Evolutionary conservation across 371 early-diverging fungal genomes (phyloP).

Genomic region (Mortierella sp.): DNA sequence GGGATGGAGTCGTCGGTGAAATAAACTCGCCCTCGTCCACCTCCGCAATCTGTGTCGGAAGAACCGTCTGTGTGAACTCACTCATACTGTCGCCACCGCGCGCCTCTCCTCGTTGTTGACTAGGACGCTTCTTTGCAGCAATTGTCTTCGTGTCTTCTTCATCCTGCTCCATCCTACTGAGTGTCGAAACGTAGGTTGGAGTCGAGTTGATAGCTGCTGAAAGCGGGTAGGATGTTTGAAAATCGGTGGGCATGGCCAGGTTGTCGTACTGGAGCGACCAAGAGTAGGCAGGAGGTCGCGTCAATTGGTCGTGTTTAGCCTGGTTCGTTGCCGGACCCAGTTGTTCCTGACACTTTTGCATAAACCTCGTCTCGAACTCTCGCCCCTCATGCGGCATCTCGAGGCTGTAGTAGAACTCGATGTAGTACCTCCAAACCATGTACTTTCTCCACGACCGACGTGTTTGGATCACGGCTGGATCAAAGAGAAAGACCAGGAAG

Average conservation of each 20-base stretch:
- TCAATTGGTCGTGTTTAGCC: constrained; percentile 19
- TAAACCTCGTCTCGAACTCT: constrained; percentile 35
- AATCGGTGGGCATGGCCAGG: constrained; percentile 39
- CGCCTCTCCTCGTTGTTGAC: not conserved
- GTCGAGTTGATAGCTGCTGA: not conserved
- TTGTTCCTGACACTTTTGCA: constrained; percentile 24
- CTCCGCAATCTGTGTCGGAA: not conserved
- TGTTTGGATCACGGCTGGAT: constrained; percentile 45
- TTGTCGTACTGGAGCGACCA: constrained; percentile 46
- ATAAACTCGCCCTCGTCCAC: not conserved
- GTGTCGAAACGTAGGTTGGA: not conserved
- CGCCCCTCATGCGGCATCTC: constrained; percentile 51
- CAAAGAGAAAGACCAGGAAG: constrained; percentile 51
- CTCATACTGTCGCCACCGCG: not conserved
- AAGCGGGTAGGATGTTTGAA: constrained; percentile 39
- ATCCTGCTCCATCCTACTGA: not conserved
- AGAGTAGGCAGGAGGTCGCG: constrained; percentile 46
- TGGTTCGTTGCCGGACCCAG: constrained; percentile 15
- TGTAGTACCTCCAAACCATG: constrained; percentile 48
- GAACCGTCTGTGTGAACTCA: not conserved
- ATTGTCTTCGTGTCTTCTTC: not conserved
- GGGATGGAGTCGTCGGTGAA: not conserved
- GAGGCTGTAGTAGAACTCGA: constrained; percentile 53
- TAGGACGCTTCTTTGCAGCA: not conserved
- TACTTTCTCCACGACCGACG: constrained; percentile 46